A percentile compares a stretch with the other conserved stretches of the same genome.
These are phyloP conservation scores for Umbelopsis vinacea DNA, from an alignment of 192 early-diverging fungal genomes.

Conservation along the genomic window DNA sequence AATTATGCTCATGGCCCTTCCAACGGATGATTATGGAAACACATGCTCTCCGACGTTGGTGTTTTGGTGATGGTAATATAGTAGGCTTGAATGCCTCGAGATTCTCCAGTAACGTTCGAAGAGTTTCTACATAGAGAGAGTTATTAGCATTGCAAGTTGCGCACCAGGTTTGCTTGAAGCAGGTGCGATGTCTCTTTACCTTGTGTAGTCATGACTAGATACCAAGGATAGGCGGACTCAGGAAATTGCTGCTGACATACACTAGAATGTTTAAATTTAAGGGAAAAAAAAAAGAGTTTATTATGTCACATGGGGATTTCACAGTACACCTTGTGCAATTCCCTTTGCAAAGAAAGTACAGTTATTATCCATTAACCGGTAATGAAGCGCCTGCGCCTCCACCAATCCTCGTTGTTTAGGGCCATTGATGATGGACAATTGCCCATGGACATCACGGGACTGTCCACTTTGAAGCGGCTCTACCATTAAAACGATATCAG, in stretches of 20 bases:
- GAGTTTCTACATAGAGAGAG: background rate
- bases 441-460: slow-evolving; percentile 61
- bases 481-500: slow-evolving; percentile 55
- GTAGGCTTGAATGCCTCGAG: slow-evolving; percentile 3
- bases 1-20: background rate
- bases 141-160: background rate
- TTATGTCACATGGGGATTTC: slow-evolving; percentile 24
- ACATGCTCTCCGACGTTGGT: slow-evolving; percentile 29
- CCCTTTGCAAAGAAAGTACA: slow-evolving; percentile 64
- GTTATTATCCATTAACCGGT: slow-evolving; percentile 63
- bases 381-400: slow-evolving; percentile 53
- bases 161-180: background rate
- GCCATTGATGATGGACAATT: slow-evolving; percentile 56
- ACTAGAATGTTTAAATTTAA: too few species aligned
- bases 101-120: background rate
- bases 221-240: background rate
- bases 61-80: slow-evolving; percentile 28
- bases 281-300: background rate
- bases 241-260: slow-evolving; percentile 2
- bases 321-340: slow-evolving; percentile 57
- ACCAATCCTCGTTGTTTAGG: slow-evolving; percentile 42
- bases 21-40: slow-evolving; percentile 34
- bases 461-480: slow-evolving; percentile 55
- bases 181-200: background rate
- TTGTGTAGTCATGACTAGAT: background rate